Base-by-base conservation (phyloP, 2,329 filamentous ascomycete genomes). In the Cytospora chrysosperma region DNA sequence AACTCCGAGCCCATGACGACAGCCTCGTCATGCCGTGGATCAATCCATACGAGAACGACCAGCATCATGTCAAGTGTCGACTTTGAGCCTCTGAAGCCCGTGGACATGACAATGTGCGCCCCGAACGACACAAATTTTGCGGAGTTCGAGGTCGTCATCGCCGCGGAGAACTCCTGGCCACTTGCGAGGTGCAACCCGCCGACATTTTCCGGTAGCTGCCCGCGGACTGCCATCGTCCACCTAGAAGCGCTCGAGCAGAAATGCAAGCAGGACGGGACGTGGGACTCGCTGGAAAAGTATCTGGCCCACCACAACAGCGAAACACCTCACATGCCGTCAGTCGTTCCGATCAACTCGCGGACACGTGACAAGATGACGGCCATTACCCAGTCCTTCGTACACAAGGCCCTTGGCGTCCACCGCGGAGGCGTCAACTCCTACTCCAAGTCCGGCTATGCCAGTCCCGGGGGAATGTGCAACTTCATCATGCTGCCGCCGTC, bases 361-460 rank as follows among this genome's bases (percentile, higher is more conserved):
- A 87, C 87, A 2, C 81, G 88, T 34, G 88, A 91, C 72, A 87
- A 86, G 71, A 83, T 91, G 69, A 81, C 90, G n/a, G 88, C 87
- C 56, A 89, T 90, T 66, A 89, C 87, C 0, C 88, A 90, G 72
- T 85, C 81, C 50, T 90, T 90, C 71, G 76, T 91, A 10, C 86
- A 89, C 74, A 90, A 89, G 70, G 88, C 88, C 1, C 80, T 90
- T 3, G 86, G 89, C 17, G 88, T 88, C 51, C 88, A 90, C 72
- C 82, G 83, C 54, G 80, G 85, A 27, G 80, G 82, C 28, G 71
- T 77, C 59, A 77, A 76, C 51, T 69, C 71, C 17, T 73, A 73
- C 32, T 74, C 74, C 61, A 79, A 79, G 61, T 71, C 73, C 5
- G 77, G 76, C 15, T 82, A 81, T 50, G 74, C 78, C 9, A 78